Conservation (phyloP, 352 stramenopile species). For the Aphanomyces invadans region DNA sequence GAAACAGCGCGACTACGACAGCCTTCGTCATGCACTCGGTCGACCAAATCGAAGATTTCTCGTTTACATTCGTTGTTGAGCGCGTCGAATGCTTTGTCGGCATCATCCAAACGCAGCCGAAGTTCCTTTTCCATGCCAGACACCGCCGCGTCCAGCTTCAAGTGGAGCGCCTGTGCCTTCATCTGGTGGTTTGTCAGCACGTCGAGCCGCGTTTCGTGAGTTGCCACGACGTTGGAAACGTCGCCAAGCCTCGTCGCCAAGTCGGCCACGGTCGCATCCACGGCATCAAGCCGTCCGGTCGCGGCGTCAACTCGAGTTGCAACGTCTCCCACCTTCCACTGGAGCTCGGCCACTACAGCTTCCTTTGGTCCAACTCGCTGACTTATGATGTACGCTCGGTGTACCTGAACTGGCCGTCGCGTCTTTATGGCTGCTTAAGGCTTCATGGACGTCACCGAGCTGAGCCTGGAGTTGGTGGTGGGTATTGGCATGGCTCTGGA, state of each 20-base stretch:
- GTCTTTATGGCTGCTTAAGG: neutral
- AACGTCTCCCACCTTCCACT: neutral
- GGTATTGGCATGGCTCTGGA: neutral
- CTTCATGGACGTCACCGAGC: neutral
- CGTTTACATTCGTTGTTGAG: constrained; percentile 18
- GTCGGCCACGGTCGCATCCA: neutral
- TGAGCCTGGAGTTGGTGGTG: neutral
- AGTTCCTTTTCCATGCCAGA: neutral
- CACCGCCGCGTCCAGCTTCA: neutral
- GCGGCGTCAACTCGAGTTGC: neutral
- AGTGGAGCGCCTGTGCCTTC: neutral
- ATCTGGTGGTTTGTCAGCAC: neutral
- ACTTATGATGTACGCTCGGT: too few relatives aligned
- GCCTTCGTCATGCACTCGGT: neutral
- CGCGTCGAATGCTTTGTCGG: neutral
- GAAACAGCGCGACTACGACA: constrained; percentile 8
- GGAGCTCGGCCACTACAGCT: neutral
- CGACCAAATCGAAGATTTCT: neutral
- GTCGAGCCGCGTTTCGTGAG: neutral
- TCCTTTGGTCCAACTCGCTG: too few relatives aligned
- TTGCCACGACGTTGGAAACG: neutral
- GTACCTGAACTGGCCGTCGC: neutral
- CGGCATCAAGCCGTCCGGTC: neutral
- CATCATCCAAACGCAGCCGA: neutral
- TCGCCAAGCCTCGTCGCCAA: neutral